A percentile compares a stretch with the other conserved stretches of the same genome.
Evolutionary conservation across 192 early-diverging fungal genomes (phyloP).

Genomic region (Linnemannia elongata): DNA sequence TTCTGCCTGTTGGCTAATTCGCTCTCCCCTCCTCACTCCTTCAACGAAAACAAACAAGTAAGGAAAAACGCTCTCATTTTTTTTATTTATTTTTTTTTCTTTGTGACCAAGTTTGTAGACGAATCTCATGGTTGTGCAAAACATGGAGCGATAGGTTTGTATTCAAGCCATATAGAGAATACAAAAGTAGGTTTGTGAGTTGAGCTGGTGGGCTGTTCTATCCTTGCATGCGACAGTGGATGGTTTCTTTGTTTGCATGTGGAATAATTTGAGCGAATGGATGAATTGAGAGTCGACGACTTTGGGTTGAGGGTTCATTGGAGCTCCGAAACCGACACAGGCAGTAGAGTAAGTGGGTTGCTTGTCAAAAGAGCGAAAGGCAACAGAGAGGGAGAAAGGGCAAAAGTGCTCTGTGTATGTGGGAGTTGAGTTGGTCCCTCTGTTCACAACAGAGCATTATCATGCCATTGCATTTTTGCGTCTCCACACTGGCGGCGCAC

Average conservation of each 20-base stretch:
- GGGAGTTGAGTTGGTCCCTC: background rate
- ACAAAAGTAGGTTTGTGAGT: background rate
- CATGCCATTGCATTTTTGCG: background rate
- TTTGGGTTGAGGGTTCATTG: background rate
- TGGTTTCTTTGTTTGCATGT: background rate
- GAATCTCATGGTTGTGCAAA: slow-evolving; percentile 5
- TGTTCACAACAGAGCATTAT: background rate
- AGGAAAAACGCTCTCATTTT: background rate
- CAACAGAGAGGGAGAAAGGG: background rate
- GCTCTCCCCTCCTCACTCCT: background rate
- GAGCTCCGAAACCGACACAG: background rate
- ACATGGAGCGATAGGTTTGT: background rate
- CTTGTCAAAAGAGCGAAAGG: no score
- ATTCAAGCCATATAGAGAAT: background rate
- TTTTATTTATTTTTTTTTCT: background rate
- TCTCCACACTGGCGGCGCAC: background rate
- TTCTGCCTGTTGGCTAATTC: background rate
- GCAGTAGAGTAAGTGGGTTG: no score
- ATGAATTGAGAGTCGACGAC: background rate
- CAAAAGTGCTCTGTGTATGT: background rate
- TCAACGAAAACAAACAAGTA: background rate
- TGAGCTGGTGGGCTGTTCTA: background rate
- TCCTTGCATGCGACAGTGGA: background rate
- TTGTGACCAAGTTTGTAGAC: slow-evolving; percentile 32
- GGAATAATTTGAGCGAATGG: background rate